Conservation (phyloP, 176 grass and related monocot species). For the Bonia amplexicaulis region DNA sequence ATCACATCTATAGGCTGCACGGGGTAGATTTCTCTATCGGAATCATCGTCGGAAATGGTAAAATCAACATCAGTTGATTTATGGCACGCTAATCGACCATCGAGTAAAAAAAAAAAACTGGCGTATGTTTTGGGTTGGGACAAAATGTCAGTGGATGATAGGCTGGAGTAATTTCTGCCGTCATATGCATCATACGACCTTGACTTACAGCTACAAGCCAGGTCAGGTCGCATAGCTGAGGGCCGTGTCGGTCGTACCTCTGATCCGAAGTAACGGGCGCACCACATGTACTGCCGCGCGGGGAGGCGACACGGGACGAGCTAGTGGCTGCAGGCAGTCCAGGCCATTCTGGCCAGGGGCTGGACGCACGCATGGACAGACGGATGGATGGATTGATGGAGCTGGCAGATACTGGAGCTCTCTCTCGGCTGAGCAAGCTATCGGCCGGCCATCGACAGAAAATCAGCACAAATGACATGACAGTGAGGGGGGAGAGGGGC, state of each 20-base stretch:
- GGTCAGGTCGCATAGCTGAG: background rate
- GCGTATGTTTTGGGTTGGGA: background rate
- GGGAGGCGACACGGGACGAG: background rate
- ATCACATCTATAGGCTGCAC: background rate
- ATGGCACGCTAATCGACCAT: background rate
- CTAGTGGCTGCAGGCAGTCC: background rate
- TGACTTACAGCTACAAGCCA: background rate
- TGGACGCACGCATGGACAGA: background rate
- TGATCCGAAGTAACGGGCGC: slow-evolving; percentile 7
- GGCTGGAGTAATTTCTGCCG: background rate
- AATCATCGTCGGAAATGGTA: background rate
- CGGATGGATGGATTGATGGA: background rate
- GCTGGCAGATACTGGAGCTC: background rate
- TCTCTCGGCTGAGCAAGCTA: background rate
- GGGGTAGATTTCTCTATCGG: background rate
- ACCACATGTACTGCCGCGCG: slow-evolving; percentile 29
- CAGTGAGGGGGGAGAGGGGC: background rate
- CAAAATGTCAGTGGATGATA: background rate
- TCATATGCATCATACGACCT: background rate
- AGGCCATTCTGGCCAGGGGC: background rate
- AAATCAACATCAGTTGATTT: background rate
- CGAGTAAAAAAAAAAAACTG: background rate
- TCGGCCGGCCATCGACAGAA: slow-evolving; percentile 8
- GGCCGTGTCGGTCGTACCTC: background rate
- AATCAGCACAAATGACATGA: slow-evolving; percentile 46